Evolutionary conservation across 163 green algal genomes (phyloP), one percentile per base, ranked within the genome.

Genomic region (Trebouxiophyceae sp.): DNA sequence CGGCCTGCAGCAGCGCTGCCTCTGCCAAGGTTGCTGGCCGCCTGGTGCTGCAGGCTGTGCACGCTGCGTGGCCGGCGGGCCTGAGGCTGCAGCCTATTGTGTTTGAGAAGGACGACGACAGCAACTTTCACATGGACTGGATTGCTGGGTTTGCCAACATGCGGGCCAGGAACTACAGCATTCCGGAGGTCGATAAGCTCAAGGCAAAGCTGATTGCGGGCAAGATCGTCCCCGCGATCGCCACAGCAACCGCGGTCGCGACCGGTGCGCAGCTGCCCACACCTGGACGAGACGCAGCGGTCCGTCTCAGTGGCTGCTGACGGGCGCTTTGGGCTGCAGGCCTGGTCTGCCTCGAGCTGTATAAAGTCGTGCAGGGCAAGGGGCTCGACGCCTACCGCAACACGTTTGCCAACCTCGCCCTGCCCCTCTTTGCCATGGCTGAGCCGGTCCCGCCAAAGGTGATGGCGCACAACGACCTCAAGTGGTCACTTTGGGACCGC

Each of bases 161-260:
- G 93, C 85, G 94, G 24, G 94, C 94, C 1, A 86, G 94, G 57
- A 97, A 96, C 85, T 99, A 99, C 80, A 58, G 62, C 22, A 92
- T 94, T 61, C 65, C 62, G 33, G 75, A 89, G 61, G 86, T 97
- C 2, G 91, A 97, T 72, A 93, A 91, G 81, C 82, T 96, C 23
- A 93, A 97, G 82, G 93, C 92, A 45, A 98, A 99, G 84, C 84
- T 99, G 6, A 97, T 98, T 64, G 94, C 94, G 3, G 94, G 94
- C 4, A 80, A 91, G 64, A 99, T 99, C 82, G 96, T 98, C 47
- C 93, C 93, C 5, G 93, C 93, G 69, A 97, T 98, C 63, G 93
- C 92, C 29, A 99, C 91, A 39, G 83, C 91, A 34, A 97, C 90
- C 22, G 88, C 91, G 3, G 75, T 96, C 69, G 91, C 91, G 27